Conservation (phyloP, 2,329 filamentous ascomycete genomes). For the Phoma sp. region DNA sequence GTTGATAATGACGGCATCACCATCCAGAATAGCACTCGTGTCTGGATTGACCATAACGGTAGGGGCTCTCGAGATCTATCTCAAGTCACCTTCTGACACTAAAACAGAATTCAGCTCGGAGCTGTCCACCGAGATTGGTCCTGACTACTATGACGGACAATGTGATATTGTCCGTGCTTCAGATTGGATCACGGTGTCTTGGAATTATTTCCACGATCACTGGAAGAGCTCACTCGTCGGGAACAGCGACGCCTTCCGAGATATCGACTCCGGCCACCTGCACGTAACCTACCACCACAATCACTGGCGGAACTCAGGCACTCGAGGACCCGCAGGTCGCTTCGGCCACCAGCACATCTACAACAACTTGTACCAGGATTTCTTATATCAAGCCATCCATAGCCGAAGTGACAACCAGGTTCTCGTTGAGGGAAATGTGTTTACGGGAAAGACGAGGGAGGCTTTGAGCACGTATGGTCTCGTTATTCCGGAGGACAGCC, state of each 20-base stretch:
- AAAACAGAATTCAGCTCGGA: conserved; percentile 63
- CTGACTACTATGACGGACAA: conserved; percentile 69
- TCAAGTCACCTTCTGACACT: background rate
- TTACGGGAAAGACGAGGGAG: conserved; percentile 55
- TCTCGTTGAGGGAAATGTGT: conserved; percentile 55
- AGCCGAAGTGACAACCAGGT: conserved; percentile 54
- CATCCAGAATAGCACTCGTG: conserved; percentile 63
- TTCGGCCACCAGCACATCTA: conserved; percentile 70
- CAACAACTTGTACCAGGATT: conserved; percentile 56
- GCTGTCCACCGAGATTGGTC: conserved; percentile 61
- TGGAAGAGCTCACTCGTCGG: conserved; percentile 67
- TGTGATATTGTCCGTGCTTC: conserved; percentile 67
- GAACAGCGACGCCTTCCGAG: conserved; percentile 63
- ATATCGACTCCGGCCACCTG: conserved; percentile 66
- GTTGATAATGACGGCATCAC: conserved; percentile 64
- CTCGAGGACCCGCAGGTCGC: conserved; percentile 66
- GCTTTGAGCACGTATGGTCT: conserved; percentile 61
- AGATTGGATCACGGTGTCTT: conserved; percentile 65
- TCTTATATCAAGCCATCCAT: conserved; percentile 50
- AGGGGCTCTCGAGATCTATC: background rate
- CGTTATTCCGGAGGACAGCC: conserved; percentile 62
- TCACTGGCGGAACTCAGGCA: conserved; percentile 68
- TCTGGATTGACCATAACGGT: conserved; percentile 69
- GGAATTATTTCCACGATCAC: conserved; percentile 62
- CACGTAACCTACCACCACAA: conserved; percentile 72